Base-by-base conservation (phyloP, 352 stramenopile genomes). In the Phytophthora vignae region DNA sequence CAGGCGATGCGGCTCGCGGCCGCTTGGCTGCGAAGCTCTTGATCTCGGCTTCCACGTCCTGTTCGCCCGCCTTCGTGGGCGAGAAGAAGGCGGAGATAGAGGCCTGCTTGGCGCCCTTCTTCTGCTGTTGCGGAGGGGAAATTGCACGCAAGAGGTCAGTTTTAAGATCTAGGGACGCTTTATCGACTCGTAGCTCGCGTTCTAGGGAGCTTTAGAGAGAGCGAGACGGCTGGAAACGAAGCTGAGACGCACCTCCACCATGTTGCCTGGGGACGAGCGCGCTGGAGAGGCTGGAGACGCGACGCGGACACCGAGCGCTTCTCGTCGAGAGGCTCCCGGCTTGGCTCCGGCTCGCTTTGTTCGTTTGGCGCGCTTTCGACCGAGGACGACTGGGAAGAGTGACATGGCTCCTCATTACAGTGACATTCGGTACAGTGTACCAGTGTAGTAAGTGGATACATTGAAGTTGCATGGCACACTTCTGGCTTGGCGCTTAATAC, bases 1-100 rank as follows among this genome's bases (percentile, higher is more conserved):
- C 44, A 21, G 50, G 10, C 5, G 55, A 50, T n/a, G 65, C 25
- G 12, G 14, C 63, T 55, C 59, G 27, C 7, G 60, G 56, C 50
- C 64, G 38, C 48, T 83, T 78, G 12, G 69, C 19, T 29, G 46
- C 48, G 31, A 55, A 54, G 46, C 54, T 73, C 59, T 77, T 73
- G 5, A 53, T 14, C 9, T 73, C 57, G 33, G 60, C 54, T 21
- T 73, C 68, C 29, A 46, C 27, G 5, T 48, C 49, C 6, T 60
- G 60, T 2, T 74, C 44, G 9, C 67, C 64, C 31, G 44, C 15
- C 22, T 83, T 83, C 57, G 61, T 63, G 11, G 89, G 89, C 48
- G 89, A 92, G 71, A 96, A 96, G 68, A 95, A 96, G 60, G 85
- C 70, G 46, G 83, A 81, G 71, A 96, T 92, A 11, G 85, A 88